Base-by-base conservation (phyloP, 306 rosid genomes). In the Malus asiatica region DNA sequence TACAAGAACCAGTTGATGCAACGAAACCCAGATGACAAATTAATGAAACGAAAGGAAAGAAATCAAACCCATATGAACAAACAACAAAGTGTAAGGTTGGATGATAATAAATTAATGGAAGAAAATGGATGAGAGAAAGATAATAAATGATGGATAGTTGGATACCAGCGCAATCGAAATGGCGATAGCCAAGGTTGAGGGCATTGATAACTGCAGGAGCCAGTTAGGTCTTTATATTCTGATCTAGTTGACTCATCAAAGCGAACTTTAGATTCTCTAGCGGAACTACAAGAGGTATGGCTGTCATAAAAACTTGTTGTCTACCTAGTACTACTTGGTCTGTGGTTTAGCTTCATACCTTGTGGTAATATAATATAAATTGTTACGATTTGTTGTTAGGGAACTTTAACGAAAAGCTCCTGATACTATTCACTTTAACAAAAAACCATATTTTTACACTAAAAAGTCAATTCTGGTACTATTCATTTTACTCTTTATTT, bases 201-300 rank as follows among this genome's bases (percentile, higher is more conserved):
- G 25, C 25, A 25, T 25, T 25, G 25, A 25, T 25, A 25, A 25
- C 74, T 86, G 88, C 90, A 91, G 98, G 94, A 89, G 52, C 87
- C 93, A 16, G 27, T 84, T 35, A 87, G 85, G 86, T 82, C 90
- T 80, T 79, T 85, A 22, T 85, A 90, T 83, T 85, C 87, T 6
- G 87, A 86, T 80, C 77, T 94, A 80, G 72, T 91, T 70, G 71
- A 82, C 66, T 87, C 98, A 8, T 86, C 96, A 57, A 86, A 87
- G 85, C 84, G 86, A 75, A 88, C 96, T 73, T 83, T 93, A 70
- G 89, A 82, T 86, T 93, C 97, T 82, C 83, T 91, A 35, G 65
- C 88, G 87, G 97, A 86, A 84, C 90, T 91, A 62, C 91, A 94
- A 80, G 90, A 91, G 94, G 98, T 94, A 66, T 32, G 51, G 0